phyloP scores from a whole-genome alignment of 805 yeast species.

The Dipodascus albidus region DNA sequence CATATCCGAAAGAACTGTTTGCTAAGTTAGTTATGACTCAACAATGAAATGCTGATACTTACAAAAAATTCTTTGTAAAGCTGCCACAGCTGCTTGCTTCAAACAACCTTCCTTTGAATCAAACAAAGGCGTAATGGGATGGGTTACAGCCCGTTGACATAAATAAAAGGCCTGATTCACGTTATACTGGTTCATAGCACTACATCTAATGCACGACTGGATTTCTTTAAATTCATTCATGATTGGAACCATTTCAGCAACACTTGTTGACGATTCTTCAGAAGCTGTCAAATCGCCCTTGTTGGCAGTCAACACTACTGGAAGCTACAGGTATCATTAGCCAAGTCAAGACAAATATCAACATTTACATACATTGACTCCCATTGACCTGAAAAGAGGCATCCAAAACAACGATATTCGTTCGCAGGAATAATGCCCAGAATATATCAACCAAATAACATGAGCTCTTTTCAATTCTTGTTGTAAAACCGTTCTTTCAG shows the following conservation, averaged over 20 bases:
- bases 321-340: conserved; percentile 31
- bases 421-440: conserved; percentile 92
- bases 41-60: not conserved
- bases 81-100: conserved; percentile 66
- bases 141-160: conserved; percentile 86
- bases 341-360: conserved; percentile 2
- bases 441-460: conserved; percentile 88
- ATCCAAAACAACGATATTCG: conserved; percentile 89
- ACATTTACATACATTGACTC: conserved; percentile 44
- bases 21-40: not conserved
- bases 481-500: conserved; percentile 50
- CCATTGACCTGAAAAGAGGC: conserved; percentile 83
- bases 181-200: conserved; percentile 74
- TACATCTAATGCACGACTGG: conserved; percentile 81
- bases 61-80: conserved; percentile 64
- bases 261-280: conserved; percentile 24
- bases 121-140: conserved; percentile 85
- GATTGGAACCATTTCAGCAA: conserved; percentile 69
- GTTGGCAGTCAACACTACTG: conserved; percentile 84
- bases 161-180: conserved; percentile 87
- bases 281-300: conserved; percentile 42
- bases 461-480: conserved; percentile 73
- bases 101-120: conserved; percentile 82
- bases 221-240: conserved; percentile 87
- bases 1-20: conserved; percentile 55